Conservation (phyloP, 1,139 yeast genomes). For the Taphrina confusa region DNA sequence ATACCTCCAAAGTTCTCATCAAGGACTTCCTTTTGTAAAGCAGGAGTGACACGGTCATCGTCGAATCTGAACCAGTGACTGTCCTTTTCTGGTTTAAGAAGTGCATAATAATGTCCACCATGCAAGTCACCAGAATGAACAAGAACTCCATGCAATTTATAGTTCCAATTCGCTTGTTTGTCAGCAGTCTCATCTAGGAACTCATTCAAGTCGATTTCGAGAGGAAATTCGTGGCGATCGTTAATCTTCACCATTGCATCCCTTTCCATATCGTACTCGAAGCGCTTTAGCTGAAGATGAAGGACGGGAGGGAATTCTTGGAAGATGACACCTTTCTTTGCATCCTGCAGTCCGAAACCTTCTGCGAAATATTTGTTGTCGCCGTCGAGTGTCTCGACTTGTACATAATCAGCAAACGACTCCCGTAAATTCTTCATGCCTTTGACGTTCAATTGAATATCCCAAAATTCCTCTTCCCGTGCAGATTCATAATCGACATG, state of each 20-base stretch:
- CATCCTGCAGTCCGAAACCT: slow-evolving; percentile 90
- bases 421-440: slow-evolving; percentile 70
- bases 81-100: slow-evolving; percentile 75
- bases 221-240: slow-evolving; percentile 89
- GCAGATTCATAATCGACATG: slow-evolving; percentile 95
- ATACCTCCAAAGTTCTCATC: slow-evolving; percentile 91
- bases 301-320: slow-evolving; percentile 88
- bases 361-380: slow-evolving; percentile 96
- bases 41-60: slow-evolving; percentile 90
- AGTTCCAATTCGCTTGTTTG: slow-evolving; percentile 67
- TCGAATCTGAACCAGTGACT: slow-evolving; percentile 89
- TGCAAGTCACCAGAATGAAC: slow-evolving; percentile 96
- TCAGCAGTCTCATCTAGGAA: slow-evolving; percentile 65
- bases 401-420: slow-evolving; percentile 83
- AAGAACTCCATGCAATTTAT: slow-evolving; percentile 80
- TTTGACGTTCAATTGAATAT: slow-evolving; percentile 89
- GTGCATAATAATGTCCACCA: slow-evolving; percentile 93
- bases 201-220: slow-evolving; percentile 74
- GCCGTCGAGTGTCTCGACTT: slow-evolving; percentile 85
- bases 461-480: slow-evolving; percentile 95
- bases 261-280: slow-evolving; percentile 88
- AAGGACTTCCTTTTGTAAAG: slow-evolving; percentile 78
- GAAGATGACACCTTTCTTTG: slow-evolving; percentile 93
- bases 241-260: slow-evolving; percentile 89
- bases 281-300: slow-evolving; percentile 88